Conservation (phyloP, 176 grass and related monocot species). For the Guadua angustifolia region DNA sequence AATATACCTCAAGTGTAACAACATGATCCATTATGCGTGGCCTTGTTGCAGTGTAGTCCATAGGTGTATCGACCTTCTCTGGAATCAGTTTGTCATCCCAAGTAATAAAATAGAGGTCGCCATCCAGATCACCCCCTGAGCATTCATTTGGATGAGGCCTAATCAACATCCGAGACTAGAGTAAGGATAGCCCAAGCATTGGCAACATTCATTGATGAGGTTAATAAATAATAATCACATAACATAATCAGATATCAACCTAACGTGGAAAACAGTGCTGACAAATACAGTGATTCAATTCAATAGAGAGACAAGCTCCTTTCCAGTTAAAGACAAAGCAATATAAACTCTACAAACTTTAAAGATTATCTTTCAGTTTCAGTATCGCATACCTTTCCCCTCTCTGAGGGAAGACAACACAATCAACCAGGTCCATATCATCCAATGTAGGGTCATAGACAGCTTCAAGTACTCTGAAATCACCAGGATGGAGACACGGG, state of each 20-base stretch:
- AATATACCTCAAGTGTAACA: slow-evolving; percentile 83
- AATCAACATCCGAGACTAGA: slow-evolving; percentile 35
- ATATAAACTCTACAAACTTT: slow-evolving; percentile 5
- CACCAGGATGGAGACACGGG: slow-evolving; percentile 94
- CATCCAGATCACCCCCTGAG: slow-evolving; percentile 94
- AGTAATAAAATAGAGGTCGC: slow-evolving; percentile 89
- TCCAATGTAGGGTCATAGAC: slow-evolving; percentile 68
- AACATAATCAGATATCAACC: slow-evolving; percentile 18
- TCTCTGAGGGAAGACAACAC: slow-evolving; percentile 85
- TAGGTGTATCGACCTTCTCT: slow-evolving; percentile 72
- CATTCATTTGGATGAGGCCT: slow-evolving; percentile 99
- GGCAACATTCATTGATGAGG: slow-evolving; percentile 28
- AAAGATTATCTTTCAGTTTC: slow-evolving; percentile 31
- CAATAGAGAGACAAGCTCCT: slow-evolving; percentile 21
- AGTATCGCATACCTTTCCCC: slow-evolving; percentile 72
- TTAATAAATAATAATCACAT: neutral
- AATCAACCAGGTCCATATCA: slow-evolving; percentile 74
- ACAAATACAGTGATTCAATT: slow-evolving; percentile 5
- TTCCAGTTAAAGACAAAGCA: slow-evolving; percentile 22
- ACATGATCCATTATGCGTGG: slow-evolving; percentile 81
- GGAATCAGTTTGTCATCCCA: slow-evolving; percentile 91
- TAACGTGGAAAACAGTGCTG: slow-evolving; percentile 25
- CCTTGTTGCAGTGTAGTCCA: slow-evolving; percentile 87
- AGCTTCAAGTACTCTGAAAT: slow-evolving; percentile 90
- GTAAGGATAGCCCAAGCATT: slow-evolving; percentile 31